Base-by-base conservation (phyloP, 176 grass and related monocot genomes). In the Rhipidocladum racemiflorum region DNA sequence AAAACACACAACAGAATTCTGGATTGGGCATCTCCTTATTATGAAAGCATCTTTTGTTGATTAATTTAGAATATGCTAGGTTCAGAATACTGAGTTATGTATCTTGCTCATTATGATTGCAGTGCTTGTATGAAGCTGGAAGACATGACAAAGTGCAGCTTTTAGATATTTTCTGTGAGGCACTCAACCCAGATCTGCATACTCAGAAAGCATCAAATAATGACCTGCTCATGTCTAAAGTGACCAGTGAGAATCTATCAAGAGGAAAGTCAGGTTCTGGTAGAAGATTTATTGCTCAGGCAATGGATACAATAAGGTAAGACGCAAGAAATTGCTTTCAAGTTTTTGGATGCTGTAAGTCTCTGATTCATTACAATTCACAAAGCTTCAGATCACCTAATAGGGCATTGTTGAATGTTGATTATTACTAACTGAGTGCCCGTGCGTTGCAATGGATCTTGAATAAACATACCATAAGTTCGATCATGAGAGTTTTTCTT, bases 71-170 rank as follows among this genome's bases (percentile, higher is more conserved):
- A 9, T 10, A 36, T 64, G n/a, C 29, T 45, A 46, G 16, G 9
- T n/a, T 9, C 15, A 34, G 9, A 71, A 71, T 49, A 77, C 59
- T 74, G 62, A 80, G 55, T 61, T 78, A 53, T 23, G 11, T 76
- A 18, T 70, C 14, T 77, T 25, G 21, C 67, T 78, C 48, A 62
- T 29, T 74, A 21, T 78, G 68, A 87, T 84, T 78, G 40, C 79
- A 94, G 91, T 97, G 95, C 74, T 89, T 97, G 74, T 97, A 83
- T 86, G 95, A 97, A 91, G 85, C 85, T 78, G 92, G 90, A 87
- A 94, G 77, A 71, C 69, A 83, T 63, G 89, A 78, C 57, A 90
- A 90, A 85, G 74, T 97, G 63, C 92, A 89, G 71, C 82, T 94
- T 71, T 75, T 97, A 54, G 92, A 97, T 85, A 92, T 97, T 70